Percentiles rank a stretch among this genome's conserved stretches.
Evolutionary conservation across 352 stramenopile species (phyloP).

Genomic region (Pythium dissimile): DNA sequence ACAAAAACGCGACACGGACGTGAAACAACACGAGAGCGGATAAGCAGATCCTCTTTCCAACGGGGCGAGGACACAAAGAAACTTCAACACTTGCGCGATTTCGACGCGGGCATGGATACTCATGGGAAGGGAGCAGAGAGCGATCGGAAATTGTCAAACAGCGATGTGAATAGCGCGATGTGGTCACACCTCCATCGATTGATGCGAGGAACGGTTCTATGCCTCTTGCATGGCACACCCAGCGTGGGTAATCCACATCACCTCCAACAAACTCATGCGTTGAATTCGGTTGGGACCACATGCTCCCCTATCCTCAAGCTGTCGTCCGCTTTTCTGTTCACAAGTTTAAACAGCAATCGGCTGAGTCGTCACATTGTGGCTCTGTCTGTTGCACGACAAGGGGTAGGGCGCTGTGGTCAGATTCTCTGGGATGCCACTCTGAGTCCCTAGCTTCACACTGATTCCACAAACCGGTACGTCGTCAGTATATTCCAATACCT

Average conservation of each 20-base stretch:
- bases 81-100: not conserved
- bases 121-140: not conserved
- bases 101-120: no score
- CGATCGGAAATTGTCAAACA: no score
- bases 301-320: not conserved
- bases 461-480: not conserved
- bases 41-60: not conserved
- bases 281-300: not conserved
- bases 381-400: not conserved
- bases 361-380: conserved; percentile 13
- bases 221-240: no score
- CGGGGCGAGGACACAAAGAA: no score
- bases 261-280: not conserved
- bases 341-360: conserved; percentile 5
- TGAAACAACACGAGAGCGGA: not conserved
- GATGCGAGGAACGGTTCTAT: no score
- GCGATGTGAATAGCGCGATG: no score
- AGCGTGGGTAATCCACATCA: no score
- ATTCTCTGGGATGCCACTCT: not conserved
- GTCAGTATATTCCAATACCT: not conserved
- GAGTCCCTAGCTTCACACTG: not conserved
- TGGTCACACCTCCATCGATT: no score
- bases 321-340: conserved; percentile 3
- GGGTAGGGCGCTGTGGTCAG: not conserved
- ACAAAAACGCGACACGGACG: not conserved